A percentile compares a stretch with the other conserved stretches of the same genome.
phyloP scores from a whole-genome alignment of 2,329 filamentous ascomycete genomes.

The Thielaviopsis populi region DNA sequence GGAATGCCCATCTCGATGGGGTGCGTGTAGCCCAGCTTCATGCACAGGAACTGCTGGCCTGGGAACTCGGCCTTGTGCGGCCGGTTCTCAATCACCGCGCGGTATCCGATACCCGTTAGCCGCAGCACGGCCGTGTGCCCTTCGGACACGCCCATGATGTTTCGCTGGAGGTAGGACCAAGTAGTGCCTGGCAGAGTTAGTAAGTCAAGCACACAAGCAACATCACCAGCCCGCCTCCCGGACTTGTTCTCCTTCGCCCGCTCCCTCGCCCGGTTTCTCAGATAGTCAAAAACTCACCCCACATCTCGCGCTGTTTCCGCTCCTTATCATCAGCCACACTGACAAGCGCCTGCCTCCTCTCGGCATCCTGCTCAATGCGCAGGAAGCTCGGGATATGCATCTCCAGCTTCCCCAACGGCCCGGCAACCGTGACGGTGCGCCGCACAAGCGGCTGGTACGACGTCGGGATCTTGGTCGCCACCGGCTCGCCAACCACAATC shows the following conservation, averaged over 20 bases:
- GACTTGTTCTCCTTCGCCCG: no score
- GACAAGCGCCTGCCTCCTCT: constrained; percentile 48
- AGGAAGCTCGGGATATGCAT: constrained; percentile 70
- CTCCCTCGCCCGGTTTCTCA: no score
- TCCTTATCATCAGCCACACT: constrained; percentile 52
- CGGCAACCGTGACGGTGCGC: constrained; percentile 58
- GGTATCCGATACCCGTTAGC: constrained; percentile 88
- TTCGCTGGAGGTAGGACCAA: constrained; percentile 77
- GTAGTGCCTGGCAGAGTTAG: constrained; percentile 50
- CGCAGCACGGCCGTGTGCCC: constrained; percentile 88
- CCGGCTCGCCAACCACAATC: constrained; percentile 52
- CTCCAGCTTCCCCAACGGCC: constrained; percentile 66
- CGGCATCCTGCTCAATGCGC: constrained; percentile 50
- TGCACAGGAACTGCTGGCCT: constrained; percentile 74
- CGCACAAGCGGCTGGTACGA: constrained; percentile 47
- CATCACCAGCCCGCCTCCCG: no score
- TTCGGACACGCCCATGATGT: constrained; percentile 88
- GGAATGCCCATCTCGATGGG: constrained; percentile 82
- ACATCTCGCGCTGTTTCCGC: constrained; percentile 81
- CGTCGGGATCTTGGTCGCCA: constrained; percentile 37
- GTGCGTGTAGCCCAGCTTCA: constrained; percentile 96
- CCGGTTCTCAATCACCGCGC: constrained; percentile 69
- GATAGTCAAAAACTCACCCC: constrained; percentile 47
- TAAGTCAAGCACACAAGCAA: neutral
- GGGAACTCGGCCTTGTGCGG: constrained; percentile 58